Base-by-base conservation (phyloP, 2,329 filamentous ascomycete species). In the Neopestalotiopsis sp. region DNA sequence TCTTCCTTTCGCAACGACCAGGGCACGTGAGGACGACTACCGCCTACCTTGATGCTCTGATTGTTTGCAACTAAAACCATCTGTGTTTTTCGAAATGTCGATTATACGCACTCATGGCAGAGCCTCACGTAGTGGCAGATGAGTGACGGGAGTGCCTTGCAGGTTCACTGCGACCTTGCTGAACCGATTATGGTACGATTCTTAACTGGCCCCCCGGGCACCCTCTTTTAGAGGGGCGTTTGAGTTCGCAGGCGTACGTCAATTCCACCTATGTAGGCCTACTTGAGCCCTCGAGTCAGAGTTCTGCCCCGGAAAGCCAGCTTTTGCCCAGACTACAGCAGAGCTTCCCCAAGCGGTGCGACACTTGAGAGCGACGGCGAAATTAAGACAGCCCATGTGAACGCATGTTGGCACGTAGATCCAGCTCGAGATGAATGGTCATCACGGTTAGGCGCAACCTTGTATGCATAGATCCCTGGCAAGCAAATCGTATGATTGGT, bases 401-500 rank as follows among this genome's bases (percentile, higher is more conserved):
- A 42, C 49, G 14, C 49, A 30, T 34, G n/a, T 38, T 57, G 63
- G 49, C 28, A 17, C 56, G 63, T 57, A 66, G 45, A 66, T 58
- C 63, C 40, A 66, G 63, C 63, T 66, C 30, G 56, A 40, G 42
- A 40, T 17, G 49, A 32, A 66, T n/a, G 42, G 63, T 13, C 63
- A 32, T 30, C 14, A 28, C 63, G 24, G n/a, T 66, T 40, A 65
- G 40, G 63, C 63, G 63, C 32, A 56, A 49, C 42, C 30, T 56
- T 64, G 72, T 70, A 72, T 73, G 70, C 70, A 71, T 68, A 65
- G 13, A 68, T 70, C 67, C 73, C 71, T 71, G 70, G 67, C 67
- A 67, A 61, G 69, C 57, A 63, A 65, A 70, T 72, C 69, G 62
- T 68, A 74, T 75, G 76, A 76, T 77, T 77, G 76, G 76, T 62